These are phyloP conservation scores for Populus ilicifolia DNA, from an alignment of 345 rosid genomes.

Conservation along the genomic window DNA sequence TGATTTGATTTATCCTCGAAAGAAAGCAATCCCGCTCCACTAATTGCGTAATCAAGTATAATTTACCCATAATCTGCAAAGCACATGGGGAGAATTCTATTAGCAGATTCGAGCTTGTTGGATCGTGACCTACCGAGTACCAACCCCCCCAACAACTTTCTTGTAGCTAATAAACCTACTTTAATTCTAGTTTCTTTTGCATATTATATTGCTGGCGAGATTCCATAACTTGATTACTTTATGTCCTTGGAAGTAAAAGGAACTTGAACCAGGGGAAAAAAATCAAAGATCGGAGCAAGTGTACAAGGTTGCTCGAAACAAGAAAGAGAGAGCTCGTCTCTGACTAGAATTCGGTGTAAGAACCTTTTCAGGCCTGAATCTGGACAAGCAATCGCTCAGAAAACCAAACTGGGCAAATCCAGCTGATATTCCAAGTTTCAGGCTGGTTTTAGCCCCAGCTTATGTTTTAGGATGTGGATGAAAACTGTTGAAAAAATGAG, in stretches of 20 bases:
- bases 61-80: background rate
- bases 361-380: background rate
- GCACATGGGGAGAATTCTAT: background rate
- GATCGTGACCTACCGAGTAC: background rate
- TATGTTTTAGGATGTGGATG: background rate
- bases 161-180: background rate
- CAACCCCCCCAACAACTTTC: conserved; percentile 3
- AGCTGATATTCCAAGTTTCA: background rate
- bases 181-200: background rate
- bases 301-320: too few species aligned
- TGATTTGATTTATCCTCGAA: background rate
- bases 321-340: background rate
- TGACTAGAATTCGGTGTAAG: background rate
- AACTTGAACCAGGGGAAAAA: background rate
- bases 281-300: background rate
- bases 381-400: background rate
- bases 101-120: conserved; percentile 1
- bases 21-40: background rate
- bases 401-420: background rate
- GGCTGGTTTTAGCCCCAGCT: background rate
- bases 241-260: background rate
- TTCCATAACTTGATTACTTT: background rate
- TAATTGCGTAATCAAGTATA: conserved; percentile 4
- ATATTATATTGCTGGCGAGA: conserved; percentile 4
- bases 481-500: background rate